phyloP scores from a whole-genome alignment of 306 rosid species.

The Cercis canadensis region DNA sequence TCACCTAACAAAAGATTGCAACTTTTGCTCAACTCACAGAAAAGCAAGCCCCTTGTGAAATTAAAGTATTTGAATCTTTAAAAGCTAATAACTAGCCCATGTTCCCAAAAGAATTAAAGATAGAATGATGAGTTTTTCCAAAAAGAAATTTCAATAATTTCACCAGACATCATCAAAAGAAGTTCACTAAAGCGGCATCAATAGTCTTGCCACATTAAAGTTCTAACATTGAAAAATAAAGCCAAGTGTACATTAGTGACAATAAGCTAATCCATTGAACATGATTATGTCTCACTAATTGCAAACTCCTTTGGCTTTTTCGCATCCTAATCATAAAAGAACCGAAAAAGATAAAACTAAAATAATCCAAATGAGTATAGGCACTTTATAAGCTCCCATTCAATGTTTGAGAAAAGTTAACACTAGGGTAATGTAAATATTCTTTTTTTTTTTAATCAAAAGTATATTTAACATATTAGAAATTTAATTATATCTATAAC shows the following conservation, averaged over 20 bases:
- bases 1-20: constrained; percentile 55
- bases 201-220: constrained; percentile 46
- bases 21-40: constrained; percentile 59
- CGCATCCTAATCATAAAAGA: constrained; percentile 32
- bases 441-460: no score
- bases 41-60: constrained; percentile 54
- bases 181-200: constrained; percentile 59
- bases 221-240: constrained; percentile 26
- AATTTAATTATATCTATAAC: no score
- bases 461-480: no score
- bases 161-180: constrained; percentile 70
- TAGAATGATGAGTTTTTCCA: constrained; percentile 59
- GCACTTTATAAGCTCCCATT: background rate
- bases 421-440: no score
- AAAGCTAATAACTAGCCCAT: constrained; percentile 74
- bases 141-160: constrained; percentile 58
- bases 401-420: background rate
- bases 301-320: constrained; percentile 34
- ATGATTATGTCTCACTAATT: constrained; percentile 63
- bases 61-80: constrained; percentile 64
- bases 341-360: constrained; percentile 1
- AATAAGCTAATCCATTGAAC: constrained; percentile 40
- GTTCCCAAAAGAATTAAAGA: constrained; percentile 77
- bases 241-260: constrained; percentile 35
- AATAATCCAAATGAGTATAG: constrained; percentile 9